Evolutionary conservation across 1,139 yeast species (phyloP), one percentile per base, ranked within the genome.

Genomic region (Eremothecium sinecaudum): DNA sequence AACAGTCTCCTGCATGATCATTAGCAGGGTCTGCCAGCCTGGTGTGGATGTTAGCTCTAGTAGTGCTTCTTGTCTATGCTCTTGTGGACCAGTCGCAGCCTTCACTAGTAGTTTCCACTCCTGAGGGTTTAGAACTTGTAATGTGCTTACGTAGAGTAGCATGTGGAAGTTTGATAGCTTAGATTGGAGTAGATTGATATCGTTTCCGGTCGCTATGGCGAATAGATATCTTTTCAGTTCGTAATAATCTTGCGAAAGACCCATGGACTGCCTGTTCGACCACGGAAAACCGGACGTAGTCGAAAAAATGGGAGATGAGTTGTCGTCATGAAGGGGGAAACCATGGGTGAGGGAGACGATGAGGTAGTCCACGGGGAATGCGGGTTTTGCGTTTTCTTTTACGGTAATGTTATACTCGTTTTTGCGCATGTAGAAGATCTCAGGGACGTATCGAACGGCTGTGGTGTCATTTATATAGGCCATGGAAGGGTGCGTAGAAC

Each of bases 291-390:
- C 53, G 11, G 61, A 48, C 3, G 55, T 46, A 3, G 58, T 59
- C 16, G 55, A 51, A 50, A 77, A 73, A n/a, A 32, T 28, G 12
- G 43, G 41, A 4, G 34, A 25, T 35, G 65, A 44, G 3, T 82
- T 76, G 4, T 58, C 58, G 4, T 81, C 77, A 0, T 65, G 65
- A 39, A 72, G 65, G 2, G 95, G 94, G 69, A 90, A 90, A 1
- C 98, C 94, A 56, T 90, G 97, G 11, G 94, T 80, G 41, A 90
- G 62, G 3, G 96, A 79, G 1, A 90, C 94, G 35, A 92, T 62
- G 41, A 92, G 61, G 56, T 83, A 92, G 45, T 92, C 98, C 11
- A 84, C 92, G 0, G 99, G 99, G 58, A 92, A 86, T 5, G 94
- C 84, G 0, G 98, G 97, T 52, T 82, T 83, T 10, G 97, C 98